Evolutionary conservation across 768 basidiomycete genomes (phyloP), one percentile per base, ranked within the genome.

Genomic region (Pleurotus tuoliensis): DNA sequence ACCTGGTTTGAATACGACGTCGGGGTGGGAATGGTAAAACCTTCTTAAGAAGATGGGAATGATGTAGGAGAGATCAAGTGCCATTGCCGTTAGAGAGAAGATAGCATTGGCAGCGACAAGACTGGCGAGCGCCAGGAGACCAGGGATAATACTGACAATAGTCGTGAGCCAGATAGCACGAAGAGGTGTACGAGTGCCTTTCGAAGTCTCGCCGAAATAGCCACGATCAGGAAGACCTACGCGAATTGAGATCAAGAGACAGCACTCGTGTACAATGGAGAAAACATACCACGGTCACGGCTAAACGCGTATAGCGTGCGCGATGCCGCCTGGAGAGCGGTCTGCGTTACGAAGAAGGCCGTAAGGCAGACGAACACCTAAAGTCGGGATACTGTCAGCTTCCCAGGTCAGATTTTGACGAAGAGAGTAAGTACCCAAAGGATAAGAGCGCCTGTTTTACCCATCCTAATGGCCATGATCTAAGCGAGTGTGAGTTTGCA

Each of bases 231-330:
- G 90, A 30, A 93, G 79, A 47, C 82, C 88, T 77, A 67, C 47
- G 62, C n/a, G 41, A 59, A 22, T 3, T 56, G 53, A 18, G 1
- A 34, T 55, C 16, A 45, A 39, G 30, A 12, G 27, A 8, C 20
- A 12, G 12, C 4, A 46, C 9, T 25, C 34, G 7, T 13, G 40
- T 18, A 37, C 11, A 30, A 24, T 12, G 20, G 46, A 34, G 30
- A 34, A 34, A 22, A 59, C 72, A 38, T 57, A 82, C 88, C 88
- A 56, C 84, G 79, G 65, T 92, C 90, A 55, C 89, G 85, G 64
- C 86, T 87, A 74, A 95, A 92, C 2, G 92, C 92, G 64, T 88
- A 93, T 22, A 93, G 75, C 0, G 89, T 88, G 38, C 93, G 80
- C 3, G 90, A 90, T 55, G 83, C 85, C 20, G 92, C 92, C 62